Conservation (phyloP, 257 asterid species). For the Ligustrum vulgare region DNA sequence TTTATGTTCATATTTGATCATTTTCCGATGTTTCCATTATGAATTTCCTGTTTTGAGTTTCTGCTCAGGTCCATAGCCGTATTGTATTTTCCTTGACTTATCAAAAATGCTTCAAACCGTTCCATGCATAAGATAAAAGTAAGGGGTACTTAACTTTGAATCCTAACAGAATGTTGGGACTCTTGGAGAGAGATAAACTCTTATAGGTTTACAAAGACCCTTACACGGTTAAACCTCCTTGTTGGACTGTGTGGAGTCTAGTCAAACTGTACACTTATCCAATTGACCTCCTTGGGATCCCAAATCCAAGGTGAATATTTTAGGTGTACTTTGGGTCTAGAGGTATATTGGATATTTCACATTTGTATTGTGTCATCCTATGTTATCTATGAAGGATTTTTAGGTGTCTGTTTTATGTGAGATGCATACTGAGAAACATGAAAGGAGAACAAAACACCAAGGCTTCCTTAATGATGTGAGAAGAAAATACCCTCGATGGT, state of each 20-base stretch:
- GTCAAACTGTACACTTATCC: background rate
- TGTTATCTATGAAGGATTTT: background rate
- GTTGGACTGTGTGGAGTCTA: background rate
- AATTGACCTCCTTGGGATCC: background rate
- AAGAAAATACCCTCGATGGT: background rate
- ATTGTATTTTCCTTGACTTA: background rate
- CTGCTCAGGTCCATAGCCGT: background rate
- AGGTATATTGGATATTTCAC: background rate
- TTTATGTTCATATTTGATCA: background rate
- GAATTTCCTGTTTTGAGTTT: background rate
- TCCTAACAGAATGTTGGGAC: background rate
- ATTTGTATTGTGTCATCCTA: background rate
- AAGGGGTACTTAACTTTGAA: background rate
- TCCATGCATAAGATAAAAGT: background rate
- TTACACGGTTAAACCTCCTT: background rate
- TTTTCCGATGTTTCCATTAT: background rate
- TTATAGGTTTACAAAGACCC: background rate
- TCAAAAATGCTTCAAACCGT: background rate
- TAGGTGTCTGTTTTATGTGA: background rate
- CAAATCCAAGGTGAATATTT: background rate
- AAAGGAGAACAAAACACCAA: background rate
- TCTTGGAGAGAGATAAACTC: background rate
- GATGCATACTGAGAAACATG: background rate
- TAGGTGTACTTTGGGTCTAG: background rate
- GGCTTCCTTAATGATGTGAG: background rate